phyloP scores from a whole-genome alignment of 306 rosid species.

The Comarum palustre region DNA sequence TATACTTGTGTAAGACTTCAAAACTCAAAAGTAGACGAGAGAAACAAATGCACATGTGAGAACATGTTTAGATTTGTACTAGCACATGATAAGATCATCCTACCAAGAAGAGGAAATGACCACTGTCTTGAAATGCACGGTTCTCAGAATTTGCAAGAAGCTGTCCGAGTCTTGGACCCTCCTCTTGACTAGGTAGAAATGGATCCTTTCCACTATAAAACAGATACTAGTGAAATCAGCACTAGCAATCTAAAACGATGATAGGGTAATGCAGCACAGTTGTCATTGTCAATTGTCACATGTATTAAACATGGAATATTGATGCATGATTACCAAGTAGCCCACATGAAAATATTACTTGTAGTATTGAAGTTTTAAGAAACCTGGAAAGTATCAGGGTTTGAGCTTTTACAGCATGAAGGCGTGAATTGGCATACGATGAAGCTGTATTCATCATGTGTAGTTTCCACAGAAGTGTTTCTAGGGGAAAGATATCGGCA shows the following conservation, averaged over 20 bases:
- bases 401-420: conserved; percentile 76
- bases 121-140: conserved; percentile 53
- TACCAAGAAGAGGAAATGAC: conserved; percentile 89
- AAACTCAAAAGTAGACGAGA: neutral
- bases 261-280: conserved; percentile 10
- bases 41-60: neutral
- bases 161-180: conserved; percentile 52
- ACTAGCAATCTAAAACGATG: conserved; percentile 12
- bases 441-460: conserved; percentile 74
- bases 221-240: conserved; percentile 30
- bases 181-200: conserved; percentile 63
- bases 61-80: neutral
- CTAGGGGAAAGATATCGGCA: conserved; percentile 20
- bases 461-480: conserved; percentile 71
- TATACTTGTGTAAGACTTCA: neutral
- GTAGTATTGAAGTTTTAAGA: neutral
- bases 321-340: neutral
- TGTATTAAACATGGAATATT: neutral
- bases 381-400: conserved; percentile 79
- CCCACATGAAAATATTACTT: neutral
- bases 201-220: conserved; percentile 61
- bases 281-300: neutral
- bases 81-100: conserved; percentile 10
- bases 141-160: conserved; percentile 49
- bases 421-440: conserved; percentile 51